phyloP scores from a whole-genome alignment of 2,329 filamentous ascomycete species.

The Aureobasidium uvarum region DNA sequence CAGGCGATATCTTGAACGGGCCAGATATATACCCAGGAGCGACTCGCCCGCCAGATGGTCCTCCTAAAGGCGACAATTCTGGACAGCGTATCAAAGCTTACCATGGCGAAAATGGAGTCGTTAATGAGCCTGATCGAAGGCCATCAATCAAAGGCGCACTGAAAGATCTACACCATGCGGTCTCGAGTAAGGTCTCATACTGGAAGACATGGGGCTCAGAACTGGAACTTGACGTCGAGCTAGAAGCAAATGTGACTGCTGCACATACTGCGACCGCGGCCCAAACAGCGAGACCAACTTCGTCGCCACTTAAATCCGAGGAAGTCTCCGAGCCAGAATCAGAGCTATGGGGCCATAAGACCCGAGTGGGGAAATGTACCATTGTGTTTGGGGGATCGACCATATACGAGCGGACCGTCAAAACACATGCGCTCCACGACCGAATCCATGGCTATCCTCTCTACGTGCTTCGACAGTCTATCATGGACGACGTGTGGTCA shows the following conservation, averaged over 20 bases:
- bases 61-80: neutral
- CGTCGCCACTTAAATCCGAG: conserved; percentile 10
- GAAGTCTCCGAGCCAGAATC: conserved; percentile 8
- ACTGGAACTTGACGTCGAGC: neutral
- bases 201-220: conserved; percentile 32
- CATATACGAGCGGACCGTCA: conserved; percentile 44
- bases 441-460: conserved; percentile 45
- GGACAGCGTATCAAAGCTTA: neutral
- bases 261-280: conserved; percentile 27
- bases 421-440: conserved; percentile 45
- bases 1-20: conserved; percentile 32
- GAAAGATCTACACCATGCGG: conserved; percentile 37
- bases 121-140: conserved; percentile 23
- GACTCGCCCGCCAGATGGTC: conserved; percentile 12
- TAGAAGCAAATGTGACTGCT: conserved; percentile 10
- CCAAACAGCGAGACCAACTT: conserved; percentile 14
- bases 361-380: conserved; percentile 42
- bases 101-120: conserved; percentile 21
- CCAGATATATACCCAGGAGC: conserved; percentile 30
- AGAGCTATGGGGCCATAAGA: conserved; percentile 36
- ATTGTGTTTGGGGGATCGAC: conserved; percentile 42
- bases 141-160: conserved; percentile 38
- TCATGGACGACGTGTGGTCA: conserved; percentile 48
- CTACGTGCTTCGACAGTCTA: conserved; percentile 43
- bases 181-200: conserved; percentile 36